Evolutionary conservation across 1,284 basidiomycete genomes (phyloP), one percentile per base, ranked within the genome.

Genomic region (Singerocomus rubriflavus): DNA sequence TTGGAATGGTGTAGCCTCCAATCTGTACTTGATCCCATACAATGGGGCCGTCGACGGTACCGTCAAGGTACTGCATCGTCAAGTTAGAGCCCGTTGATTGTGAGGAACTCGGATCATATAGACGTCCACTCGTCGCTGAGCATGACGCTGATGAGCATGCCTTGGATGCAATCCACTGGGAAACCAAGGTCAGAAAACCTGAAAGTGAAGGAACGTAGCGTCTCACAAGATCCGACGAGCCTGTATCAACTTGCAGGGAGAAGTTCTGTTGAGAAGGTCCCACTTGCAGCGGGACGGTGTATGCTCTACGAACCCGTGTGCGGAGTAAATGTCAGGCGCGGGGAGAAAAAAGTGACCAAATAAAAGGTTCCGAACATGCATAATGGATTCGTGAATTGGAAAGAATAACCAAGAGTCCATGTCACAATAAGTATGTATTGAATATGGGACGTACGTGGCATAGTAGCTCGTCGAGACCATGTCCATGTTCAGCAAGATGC

Each of bases 181-280:
- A 38, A 37, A 37, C 4, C 6, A 6, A 27, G n/a, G 36, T 46
- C 9, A 55, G 32, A 37, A 48, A 44, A 30, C 39, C 31, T 29
- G n/a, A 3, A 25, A 44, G 29, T 21, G 27, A 30, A 54, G 21
- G 31, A 55, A 51, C 14, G 43, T 35, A 29, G 4, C 39, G 34
- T 70, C 82, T 57, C 50, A 86, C 85, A 26, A 89, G 72, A 66
- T 90, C 87, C 0, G 85, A 85, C 1, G 86, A 89, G 32, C 88
- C 87, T 0, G 84, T 86, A 58, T 90, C 87, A 31, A 89, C 76
- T 58, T 88, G 84, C 2, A 90, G 67, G 4, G 74, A 78, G 31
- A 84, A 66, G 21, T 74, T 73, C 53, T 83, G 80, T 21, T 62
- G 65, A 6, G 60, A 61, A 21, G 58, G 57, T 14, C 86, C 85